phyloP scores from a whole-genome alignment of 495 filamentous ascomycete species.

The Friedmanniomyces simplex region DNA sequence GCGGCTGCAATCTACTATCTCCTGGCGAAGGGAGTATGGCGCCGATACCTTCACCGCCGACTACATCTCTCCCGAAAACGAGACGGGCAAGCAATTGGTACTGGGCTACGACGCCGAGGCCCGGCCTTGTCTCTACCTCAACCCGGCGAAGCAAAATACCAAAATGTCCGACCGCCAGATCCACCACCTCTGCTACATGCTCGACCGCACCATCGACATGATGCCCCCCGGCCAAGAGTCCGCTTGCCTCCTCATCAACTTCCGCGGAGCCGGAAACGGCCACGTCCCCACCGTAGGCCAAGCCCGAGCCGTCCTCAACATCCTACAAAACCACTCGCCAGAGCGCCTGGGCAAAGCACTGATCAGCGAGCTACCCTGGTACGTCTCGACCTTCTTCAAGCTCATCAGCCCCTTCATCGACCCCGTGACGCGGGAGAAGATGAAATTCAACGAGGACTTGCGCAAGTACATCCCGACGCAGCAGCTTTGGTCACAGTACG shows the following conservation, averaged over 20 bases:
- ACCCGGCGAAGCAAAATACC: conserved; percentile 86
- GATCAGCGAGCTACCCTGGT: conserved; percentile 81
- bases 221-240: conserved; percentile 81
- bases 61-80: conserved; percentile 80
- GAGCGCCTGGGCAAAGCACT: conserved; percentile 83
- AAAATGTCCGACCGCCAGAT: conserved; percentile 79
- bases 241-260: conserved; percentile 76
- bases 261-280: conserved; percentile 65
- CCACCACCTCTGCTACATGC: conserved; percentile 88
- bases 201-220: conserved; percentile 79
- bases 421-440: conserved; percentile 77
- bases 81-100: conserved; percentile 88
- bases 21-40: conserved; percentile 85
- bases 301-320: conserved; percentile 68
- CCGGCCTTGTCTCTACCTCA: conserved; percentile 79
- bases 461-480: conserved; percentile 60
- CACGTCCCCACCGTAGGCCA: conserved; percentile 65
- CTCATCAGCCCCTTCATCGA: conserved; percentile 93
- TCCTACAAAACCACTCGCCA: conserved; percentile 89
- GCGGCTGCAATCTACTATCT: conserved; percentile 65
- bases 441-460: conserved; percentile 90
- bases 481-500: conserved; percentile 62
- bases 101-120: conserved; percentile 76
- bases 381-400: conserved; percentile 86
- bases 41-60: conserved; percentile 61